phyloP scores from a whole-genome alignment of 495 filamentous ascomycete species.

The Penicillium herquei region DNA sequence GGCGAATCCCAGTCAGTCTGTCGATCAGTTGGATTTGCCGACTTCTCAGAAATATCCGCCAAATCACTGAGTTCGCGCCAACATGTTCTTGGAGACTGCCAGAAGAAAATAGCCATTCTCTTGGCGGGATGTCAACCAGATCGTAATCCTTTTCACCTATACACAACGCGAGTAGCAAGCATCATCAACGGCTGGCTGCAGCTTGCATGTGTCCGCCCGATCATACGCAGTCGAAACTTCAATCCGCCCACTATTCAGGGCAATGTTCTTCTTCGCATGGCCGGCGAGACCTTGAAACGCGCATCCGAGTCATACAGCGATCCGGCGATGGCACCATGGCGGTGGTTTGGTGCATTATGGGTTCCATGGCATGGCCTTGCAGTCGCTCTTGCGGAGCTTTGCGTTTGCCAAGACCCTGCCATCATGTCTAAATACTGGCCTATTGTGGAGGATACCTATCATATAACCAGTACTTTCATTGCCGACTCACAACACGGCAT shows the following conservation, averaged over 20 bases:
- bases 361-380: constrained; percentile 49
- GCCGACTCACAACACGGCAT: constrained; percentile 56
- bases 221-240: constrained; percentile 25
- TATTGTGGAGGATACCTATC: constrained; percentile 60
- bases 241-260: constrained; percentile 25
- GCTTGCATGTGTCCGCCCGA: constrained; percentile 30
- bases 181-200: constrained; percentile 31
- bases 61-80: constrained; percentile 26
- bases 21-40: constrained; percentile 29
- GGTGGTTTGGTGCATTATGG: constrained; percentile 40
- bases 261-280: constrained; percentile 28
- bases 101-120: constrained; percentile 19
- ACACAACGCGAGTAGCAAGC: constrained; percentile 18
- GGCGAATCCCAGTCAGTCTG: constrained; percentile 24
- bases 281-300: constrained; percentile 29
- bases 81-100: constrained; percentile 30
- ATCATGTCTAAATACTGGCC: constrained; percentile 71
- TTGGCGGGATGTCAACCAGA: constrained; percentile 26
- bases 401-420: constrained; percentile 59
- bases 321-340: constrained; percentile 28
- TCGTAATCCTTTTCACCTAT: constrained; percentile 27
- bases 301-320: constrained; percentile 22
- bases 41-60: constrained; percentile 23
- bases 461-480: constrained; percentile 46
- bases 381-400: constrained; percentile 65